Percentiles rank a stretch among this genome's conserved stretches.
phyloP scores from a whole-genome alignment of 2,329 filamentous ascomycete genomes.

The Zasmidium angulare region DNA sequence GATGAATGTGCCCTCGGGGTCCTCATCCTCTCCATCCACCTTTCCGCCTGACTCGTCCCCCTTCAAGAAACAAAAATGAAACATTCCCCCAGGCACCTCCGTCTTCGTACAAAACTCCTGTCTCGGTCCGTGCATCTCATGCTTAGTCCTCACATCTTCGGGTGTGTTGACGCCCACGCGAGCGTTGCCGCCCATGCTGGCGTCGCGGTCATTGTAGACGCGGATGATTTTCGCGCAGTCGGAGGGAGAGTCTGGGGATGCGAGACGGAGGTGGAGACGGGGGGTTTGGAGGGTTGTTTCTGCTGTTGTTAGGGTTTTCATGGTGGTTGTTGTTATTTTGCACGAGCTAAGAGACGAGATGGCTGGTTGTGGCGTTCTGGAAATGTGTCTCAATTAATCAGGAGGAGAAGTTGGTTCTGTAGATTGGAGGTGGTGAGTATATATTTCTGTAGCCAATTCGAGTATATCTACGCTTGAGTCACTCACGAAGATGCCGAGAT shows the following conservation, averaged over 20 bases:
- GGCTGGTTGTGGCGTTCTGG: no score
- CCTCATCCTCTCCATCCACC: not conserved
- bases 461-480: no score
- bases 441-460: no score
- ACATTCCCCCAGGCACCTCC: conserved; percentile 1
- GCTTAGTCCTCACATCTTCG: conserved; percentile 3
- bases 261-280: conserved; percentile 4
- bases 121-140: not conserved
- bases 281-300: not conserved
- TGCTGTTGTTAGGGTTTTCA: not conserved
- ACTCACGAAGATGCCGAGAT: no score
- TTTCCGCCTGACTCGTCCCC: not conserved
- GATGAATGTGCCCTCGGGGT: not conserved
- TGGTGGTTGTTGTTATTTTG: not conserved
- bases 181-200: not conserved
- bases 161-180: conserved; percentile 5
- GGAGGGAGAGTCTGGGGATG: not conserved
- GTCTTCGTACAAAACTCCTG: conserved; percentile 2
- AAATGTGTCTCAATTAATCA: no score
- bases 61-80: conserved; percentile 10
- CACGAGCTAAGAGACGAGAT: no score
- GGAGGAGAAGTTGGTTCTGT: no score
- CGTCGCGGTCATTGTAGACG: conserved; percentile 3
- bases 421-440: no score
- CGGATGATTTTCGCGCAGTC: conserved; percentile 4